Conservation (phyloP, 108 stramenopile genomes). For the Discostella pseudostelligera region DNA sequence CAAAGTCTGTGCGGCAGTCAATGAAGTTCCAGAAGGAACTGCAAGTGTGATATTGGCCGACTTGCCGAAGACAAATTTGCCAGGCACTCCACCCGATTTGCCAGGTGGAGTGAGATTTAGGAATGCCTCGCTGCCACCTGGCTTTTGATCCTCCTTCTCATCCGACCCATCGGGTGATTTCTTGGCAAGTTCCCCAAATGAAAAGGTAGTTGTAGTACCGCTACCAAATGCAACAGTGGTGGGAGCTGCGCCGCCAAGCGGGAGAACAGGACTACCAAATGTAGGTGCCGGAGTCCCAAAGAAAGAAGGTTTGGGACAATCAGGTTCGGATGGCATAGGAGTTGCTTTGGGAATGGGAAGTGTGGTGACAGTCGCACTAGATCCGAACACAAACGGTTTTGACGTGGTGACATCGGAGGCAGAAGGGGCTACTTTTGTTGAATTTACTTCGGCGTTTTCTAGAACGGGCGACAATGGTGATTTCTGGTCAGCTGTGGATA, state of each 20-base stretch:
- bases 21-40: constrained; percentile 25
- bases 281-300: constrained; percentile 8
- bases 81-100: constrained; percentile 21
- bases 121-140: constrained; percentile 29
- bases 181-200: neutral
- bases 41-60: constrained; percentile 46
- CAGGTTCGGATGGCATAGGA: constrained; percentile 23
- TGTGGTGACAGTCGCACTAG: constrained; percentile 27
- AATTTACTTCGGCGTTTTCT: constrained; percentile 5
- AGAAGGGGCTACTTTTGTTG: neutral
- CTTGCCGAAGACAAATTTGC: constrained; percentile 45
- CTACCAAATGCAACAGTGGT: constrained; percentile 13
- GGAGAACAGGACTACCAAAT: neutral
- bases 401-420: neutral
- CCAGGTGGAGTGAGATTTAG: constrained; percentile 46
- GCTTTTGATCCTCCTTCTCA: neutral
- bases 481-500: constrained; percentile 10
- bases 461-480: constrained; percentile 25
- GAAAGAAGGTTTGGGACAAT: constrained; percentile 34
- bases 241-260: constrained; percentile 16
- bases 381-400: constrained; percentile 19
- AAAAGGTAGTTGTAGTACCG: constrained; percentile 9
- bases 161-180: constrained; percentile 7
- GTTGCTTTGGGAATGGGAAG: constrained; percentile 14
- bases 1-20: constrained; percentile 14